phyloP scores from a whole-genome alignment of 2,329 filamentous ascomycete species.

The Dichotomopilus funicola region DNA sequence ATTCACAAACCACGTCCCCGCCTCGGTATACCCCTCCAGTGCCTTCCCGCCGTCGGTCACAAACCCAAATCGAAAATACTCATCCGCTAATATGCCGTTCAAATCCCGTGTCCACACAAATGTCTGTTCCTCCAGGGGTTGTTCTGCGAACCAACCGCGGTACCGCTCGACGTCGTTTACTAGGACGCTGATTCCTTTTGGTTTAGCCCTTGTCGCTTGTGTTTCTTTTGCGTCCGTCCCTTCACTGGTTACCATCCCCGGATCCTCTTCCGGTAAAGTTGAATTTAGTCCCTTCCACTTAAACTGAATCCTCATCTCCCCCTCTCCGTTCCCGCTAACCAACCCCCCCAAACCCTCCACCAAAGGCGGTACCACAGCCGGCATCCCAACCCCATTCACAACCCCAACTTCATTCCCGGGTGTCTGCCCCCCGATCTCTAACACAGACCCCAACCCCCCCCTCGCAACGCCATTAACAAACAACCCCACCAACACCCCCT shows the following conservation, averaged over 20 bases:
- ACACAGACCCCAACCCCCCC: conserved; percentile 68
- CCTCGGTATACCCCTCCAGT: conserved; percentile 22
- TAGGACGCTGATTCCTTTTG: conserved; percentile 28
- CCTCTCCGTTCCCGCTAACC: neutral
- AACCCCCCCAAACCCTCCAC: conserved; percentile 37
- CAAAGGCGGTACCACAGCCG: conserved; percentile 29
- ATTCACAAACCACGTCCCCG: conserved; percentile 26
- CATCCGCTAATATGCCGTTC: conserved; percentile 10
- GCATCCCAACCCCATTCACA: conserved; percentile 37
- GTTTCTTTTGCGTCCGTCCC: neutral
- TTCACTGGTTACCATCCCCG: too few relatives aligned
- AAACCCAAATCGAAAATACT: conserved; percentile 29
- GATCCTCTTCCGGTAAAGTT: neutral
- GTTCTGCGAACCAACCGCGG: conserved; percentile 21
- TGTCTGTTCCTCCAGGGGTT: conserved; percentile 16
- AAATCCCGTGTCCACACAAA: conserved; percentile 22
- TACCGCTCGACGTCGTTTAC: conserved; percentile 29
- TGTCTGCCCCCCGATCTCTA: conserved; percentile 61
- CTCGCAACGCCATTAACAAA: conserved; percentile 73
- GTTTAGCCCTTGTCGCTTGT: neutral
- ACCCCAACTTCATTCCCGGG: conserved; percentile 36
- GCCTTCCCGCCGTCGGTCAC: conserved; percentile 20
- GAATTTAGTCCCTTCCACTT: conserved; percentile 15
- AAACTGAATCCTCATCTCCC: conserved; percentile 40
- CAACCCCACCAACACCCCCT: conserved; percentile 65